Conservation (phyloP, 78 protist genomes). For the Emiliania huxleyi region DNA sequence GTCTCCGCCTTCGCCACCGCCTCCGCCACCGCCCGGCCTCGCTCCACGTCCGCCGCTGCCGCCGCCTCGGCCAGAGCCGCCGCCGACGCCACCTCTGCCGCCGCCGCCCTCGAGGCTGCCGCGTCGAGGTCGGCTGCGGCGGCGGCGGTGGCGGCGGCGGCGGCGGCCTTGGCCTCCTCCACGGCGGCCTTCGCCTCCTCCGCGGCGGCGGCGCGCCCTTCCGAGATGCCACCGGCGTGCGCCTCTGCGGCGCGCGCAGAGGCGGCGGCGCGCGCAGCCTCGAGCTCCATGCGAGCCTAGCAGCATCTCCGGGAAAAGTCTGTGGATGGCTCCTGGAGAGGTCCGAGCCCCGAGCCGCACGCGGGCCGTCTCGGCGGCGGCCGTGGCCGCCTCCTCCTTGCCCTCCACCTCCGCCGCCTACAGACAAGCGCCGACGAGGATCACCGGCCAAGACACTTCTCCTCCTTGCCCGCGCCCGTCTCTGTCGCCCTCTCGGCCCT, state of each 20-base stretch:
- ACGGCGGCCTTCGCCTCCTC: background rate
- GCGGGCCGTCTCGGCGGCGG: background rate
- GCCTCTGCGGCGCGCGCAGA: background rate
- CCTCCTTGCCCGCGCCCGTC: background rate
- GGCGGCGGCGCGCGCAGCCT: background rate
- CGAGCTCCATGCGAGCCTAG: background rate
- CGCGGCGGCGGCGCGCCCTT: background rate
- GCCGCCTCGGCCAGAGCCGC: no score
- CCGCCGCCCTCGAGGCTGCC: no score
- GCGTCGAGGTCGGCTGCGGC: background rate
- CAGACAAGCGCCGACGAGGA: no score
- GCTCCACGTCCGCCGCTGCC: background rate
- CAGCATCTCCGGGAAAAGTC: no score
- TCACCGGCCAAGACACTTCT: background rate
- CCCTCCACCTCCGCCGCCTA: background rate
- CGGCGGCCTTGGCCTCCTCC: no score
- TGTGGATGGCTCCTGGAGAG: no score
- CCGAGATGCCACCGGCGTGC: background rate
- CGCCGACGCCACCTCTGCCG: no score
- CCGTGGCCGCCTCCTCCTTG: background rate
- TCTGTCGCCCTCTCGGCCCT: background rate
- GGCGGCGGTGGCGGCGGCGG: background rate
- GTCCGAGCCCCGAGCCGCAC: no score
- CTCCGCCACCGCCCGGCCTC: background rate
- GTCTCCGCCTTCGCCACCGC: background rate